These are phyloP conservation scores for Fusarium longipes DNA, from an alignment of 2,329 filamentous ascomycete species.

Conservation along the genomic window DNA sequence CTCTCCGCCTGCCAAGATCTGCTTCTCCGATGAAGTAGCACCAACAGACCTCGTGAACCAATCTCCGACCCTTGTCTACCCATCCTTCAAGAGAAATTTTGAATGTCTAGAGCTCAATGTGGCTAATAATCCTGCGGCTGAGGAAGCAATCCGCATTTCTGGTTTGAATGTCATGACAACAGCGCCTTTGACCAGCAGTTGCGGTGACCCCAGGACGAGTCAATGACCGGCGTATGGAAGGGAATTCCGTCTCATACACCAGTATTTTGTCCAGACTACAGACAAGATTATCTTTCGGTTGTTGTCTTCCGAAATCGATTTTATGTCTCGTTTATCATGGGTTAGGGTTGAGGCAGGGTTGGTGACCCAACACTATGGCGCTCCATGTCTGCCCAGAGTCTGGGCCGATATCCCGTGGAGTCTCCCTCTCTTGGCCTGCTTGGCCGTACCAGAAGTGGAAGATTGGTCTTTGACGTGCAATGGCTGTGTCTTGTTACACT, in stretches of 20 bases:
- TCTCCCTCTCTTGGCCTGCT: slow-evolving; percentile 8
- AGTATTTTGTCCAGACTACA: background rate
- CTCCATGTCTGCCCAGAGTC: slow-evolving; percentile 11
- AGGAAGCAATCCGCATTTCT: background rate
- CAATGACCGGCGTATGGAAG: slow-evolving; percentile 10
- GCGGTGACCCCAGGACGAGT: background rate
- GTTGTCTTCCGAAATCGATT: background rate
- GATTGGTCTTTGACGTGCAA: background rate
- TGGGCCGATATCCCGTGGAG: slow-evolving; percentile 29
- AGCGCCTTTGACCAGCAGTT: slow-evolving; percentile 12
- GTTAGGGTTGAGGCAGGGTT: slow-evolving; percentile 27
- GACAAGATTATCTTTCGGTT: background rate
- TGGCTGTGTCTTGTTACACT: background rate
- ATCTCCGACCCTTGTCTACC: background rate
- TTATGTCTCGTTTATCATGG: slow-evolving; percentile 2
- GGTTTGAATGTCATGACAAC: slow-evolving; percentile 5
- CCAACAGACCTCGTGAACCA: background rate
- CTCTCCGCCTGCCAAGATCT: background rate
- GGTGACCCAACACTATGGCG: slow-evolving; percentile 8
- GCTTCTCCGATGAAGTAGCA: background rate
- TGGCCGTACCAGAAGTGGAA: slow-evolving; percentile 2
- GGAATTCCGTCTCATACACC: slow-evolving; percentile 3
- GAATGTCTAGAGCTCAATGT: background rate
- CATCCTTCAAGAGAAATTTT: background rate
- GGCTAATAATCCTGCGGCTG: slow-evolving; percentile 12